Base-by-base conservation (phyloP, 257 asterid species). In the Solanum neorickii region DNA sequence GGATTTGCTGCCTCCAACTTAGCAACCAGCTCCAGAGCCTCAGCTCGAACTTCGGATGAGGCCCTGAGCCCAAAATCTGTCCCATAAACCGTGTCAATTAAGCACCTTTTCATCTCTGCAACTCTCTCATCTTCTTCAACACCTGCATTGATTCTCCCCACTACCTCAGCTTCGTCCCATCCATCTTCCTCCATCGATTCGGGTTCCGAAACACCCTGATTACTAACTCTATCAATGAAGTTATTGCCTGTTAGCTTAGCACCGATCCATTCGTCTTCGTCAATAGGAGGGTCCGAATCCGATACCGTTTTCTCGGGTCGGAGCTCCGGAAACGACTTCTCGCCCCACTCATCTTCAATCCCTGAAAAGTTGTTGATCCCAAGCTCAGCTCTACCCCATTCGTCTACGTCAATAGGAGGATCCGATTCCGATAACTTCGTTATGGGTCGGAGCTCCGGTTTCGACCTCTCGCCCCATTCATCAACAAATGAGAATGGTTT, bases 1-100 rank as follows among this genome's bases (percentile, higher is more conserved):
- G 98, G 99, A 92, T 97, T 96, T 21, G 91, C 89, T 4, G 97
- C 98, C 92, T 97, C 99, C 93, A 97, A 90, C 88, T 95, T 98
- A 47, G 94, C 86, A 87, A 96, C 94, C 83, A 97, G 94, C 91
- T 97, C 98, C 42, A 94, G 89, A 7, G 93, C 94, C 92, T 97
- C 99, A 3, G 99, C 99, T 86, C 98, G 94, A 16, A 94, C 91
- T 85, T 97, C 95, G 0, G 94, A 23, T 2, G 99, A 95, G 0
- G 97, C 95, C 87, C 94, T 93, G 74, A 93, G 93, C 83, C 99
- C 99, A 1, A 95, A 93, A 78, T 94, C 94, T 52, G 97, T 90
- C 49, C 95, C 98, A 86, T 92, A 94, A 65, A 96, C 98, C 14
- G 97, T 93, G 84, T 95, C 98, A 18, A 93, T 90, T 86, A 95